Conservation (phyloP, 208 protist species). For the Trypanosoma theileri region DNA sequence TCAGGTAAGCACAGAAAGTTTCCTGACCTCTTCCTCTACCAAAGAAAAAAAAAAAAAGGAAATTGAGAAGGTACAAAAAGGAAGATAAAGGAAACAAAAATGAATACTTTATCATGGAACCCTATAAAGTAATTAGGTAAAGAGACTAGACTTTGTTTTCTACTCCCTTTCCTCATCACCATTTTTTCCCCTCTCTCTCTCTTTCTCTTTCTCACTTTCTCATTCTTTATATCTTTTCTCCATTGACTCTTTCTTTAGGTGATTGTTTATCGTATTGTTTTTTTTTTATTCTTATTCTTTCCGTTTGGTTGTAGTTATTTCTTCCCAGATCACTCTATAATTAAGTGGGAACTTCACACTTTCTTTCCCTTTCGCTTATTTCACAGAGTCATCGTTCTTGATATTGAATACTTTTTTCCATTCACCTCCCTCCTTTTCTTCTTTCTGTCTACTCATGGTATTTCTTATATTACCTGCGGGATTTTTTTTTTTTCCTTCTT, state of each 20-base stretch:
- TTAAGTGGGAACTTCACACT: background rate
- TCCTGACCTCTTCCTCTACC: too few species aligned
- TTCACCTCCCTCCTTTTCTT: background rate
- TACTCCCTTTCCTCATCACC: background rate
- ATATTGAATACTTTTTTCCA: background rate
- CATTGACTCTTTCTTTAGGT: background rate
- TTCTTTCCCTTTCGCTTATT: background rate
- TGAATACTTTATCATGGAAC: too few species aligned
- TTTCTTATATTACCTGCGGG: background rate
- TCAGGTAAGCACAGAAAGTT: too few species aligned
- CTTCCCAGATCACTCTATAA: constrained; percentile 2
- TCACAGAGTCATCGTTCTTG: background rate
- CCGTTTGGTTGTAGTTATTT: constrained; percentile 1
- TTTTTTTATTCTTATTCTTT: constrained; percentile 10
- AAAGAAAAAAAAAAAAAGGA: too few species aligned
- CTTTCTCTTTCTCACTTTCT: constrained; percentile 9
- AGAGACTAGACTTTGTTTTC: too few species aligned
- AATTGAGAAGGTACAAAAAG: too few species aligned
- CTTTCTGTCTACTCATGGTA: background rate
- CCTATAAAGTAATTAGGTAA: too few species aligned
- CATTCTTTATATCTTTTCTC: constrained; percentile 17
- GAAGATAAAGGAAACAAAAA: too few species aligned
- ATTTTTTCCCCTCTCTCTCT: background rate
- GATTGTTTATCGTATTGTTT: constrained; percentile 18
- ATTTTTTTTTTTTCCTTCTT: too few species aligned